These are phyloP conservation scores for Barbarea vulgaris DNA, from an alignment of 345 rosid genomes.

Conservation along the genomic window DNA sequence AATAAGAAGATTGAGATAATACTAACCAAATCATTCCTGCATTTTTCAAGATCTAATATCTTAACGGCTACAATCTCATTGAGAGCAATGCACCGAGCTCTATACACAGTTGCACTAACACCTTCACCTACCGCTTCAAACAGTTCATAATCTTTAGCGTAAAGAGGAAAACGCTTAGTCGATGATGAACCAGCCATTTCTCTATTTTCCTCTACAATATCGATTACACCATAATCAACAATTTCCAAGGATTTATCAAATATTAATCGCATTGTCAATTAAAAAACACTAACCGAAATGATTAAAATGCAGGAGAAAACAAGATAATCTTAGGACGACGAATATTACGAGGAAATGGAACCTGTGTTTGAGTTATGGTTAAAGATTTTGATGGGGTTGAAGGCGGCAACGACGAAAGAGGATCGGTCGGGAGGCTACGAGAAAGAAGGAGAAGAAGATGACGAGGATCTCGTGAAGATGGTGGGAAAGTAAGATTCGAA, in stretches of 20 bases:
- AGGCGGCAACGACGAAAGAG: too few relatives aligned
- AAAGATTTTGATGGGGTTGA: neutral
- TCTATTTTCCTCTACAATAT: neutral
- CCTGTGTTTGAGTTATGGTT: neutral
- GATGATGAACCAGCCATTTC: constrained; percentile 35
- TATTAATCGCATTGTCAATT: neutral
- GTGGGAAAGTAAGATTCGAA: constrained; percentile 25
- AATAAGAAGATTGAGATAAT: neutral
- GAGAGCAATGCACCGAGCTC: constrained; percentile 76
- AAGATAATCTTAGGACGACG: neutral
- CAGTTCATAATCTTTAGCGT: constrained; percentile 65
- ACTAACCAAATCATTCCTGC: constrained; percentile 77
- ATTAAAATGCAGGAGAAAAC: neutral
- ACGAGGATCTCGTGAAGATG: constrained; percentile 30
- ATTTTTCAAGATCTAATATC: constrained; percentile 79
- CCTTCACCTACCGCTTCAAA: constrained; percentile 91
- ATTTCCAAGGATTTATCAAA: neutral
- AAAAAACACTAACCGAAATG: neutral
- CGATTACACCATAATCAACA: neutral
- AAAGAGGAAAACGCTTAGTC: constrained; percentile 62
- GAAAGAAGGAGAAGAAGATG: constrained; percentile 26
- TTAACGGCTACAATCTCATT: constrained; percentile 81
- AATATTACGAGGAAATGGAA: neutral
- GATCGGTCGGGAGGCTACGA: neutral
- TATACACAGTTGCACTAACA: constrained; percentile 76